Percentiles rank a stretch among this genome's conserved stretches.
These are phyloP conservation scores for Apiospora sp. DNA, from an alignment of 2,329 filamentous ascomycete genomes.

Conservation along the genomic window DNA sequence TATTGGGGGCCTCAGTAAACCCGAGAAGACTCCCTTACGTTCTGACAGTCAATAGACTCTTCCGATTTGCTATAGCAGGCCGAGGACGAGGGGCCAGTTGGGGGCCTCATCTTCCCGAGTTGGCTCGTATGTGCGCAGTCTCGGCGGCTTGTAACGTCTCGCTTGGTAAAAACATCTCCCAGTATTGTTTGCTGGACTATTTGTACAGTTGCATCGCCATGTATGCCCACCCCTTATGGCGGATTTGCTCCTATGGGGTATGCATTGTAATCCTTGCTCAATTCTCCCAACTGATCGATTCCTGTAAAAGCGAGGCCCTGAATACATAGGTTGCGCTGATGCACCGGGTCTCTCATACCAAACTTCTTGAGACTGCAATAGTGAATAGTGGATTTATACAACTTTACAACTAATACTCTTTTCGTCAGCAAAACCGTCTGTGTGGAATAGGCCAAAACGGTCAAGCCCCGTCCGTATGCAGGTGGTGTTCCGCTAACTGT, in stretches of 20 bases:
- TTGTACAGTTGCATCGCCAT: not conserved
- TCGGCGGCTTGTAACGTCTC: not conserved
- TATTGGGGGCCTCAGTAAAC: not conserved
- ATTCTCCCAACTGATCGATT: not conserved
- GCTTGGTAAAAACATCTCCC: not conserved
- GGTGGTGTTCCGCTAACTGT: not conserved
- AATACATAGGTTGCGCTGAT: not conserved
- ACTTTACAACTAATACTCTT: not conserved
- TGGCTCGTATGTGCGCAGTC: not conserved
- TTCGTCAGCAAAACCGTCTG: not conserved
- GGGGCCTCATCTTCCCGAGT: not conserved
- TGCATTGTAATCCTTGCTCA: not conserved
- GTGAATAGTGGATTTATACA: not conserved
- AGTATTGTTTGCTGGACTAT: not conserved
- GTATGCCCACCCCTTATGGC: not conserved
- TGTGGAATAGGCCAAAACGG: not conserved
- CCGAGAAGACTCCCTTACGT: not conserved
- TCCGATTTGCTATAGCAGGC: not conserved
- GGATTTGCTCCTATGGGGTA: not conserved
- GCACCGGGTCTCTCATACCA: not conserved
- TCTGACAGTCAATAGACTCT: not conserved
- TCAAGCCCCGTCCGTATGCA: not conserved
- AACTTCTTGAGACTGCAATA: not conserved
- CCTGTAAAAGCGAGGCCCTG: not conserved
- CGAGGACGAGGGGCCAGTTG: not conserved